Conservation (phyloP, 495 filamentous ascomycete genomes). For the Lasiosphaeria hispida region DNA sequence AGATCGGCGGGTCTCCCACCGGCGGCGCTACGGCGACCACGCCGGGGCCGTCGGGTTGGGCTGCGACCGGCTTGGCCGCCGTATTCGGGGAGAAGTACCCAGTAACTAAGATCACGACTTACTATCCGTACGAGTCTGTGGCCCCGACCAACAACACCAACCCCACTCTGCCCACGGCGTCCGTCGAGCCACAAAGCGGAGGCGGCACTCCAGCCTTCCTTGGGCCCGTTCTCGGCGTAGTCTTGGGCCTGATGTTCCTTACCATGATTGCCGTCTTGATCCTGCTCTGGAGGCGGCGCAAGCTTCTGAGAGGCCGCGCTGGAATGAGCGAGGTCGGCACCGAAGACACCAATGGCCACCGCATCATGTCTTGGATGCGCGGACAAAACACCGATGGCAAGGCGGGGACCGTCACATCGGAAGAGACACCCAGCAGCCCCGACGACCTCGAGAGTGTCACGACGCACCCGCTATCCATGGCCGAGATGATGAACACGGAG, state of each 20-base stretch:
- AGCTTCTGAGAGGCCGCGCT: constrained; percentile 31
- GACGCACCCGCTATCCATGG: constrained; percentile 18
- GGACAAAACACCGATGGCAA: constrained; percentile 38
- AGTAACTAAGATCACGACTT: constrained; percentile 52
- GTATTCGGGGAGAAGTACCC: constrained; percentile 59
- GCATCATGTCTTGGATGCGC: constrained; percentile 47
- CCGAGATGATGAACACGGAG: constrained; percentile 41
- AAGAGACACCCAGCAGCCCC: constrained; percentile 30
- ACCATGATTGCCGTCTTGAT: constrained; percentile 50
- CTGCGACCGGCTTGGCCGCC: constrained; percentile 43
- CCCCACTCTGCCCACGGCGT: constrained; percentile 18
- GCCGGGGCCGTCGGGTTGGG: constrained; percentile 50
- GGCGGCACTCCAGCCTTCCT: constrained; percentile 58
- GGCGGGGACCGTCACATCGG: constrained; percentile 44
- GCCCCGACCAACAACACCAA: constrained; percentile 35
- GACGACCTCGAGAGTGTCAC: constrained; percentile 28
- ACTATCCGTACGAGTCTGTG: constrained; percentile 56
- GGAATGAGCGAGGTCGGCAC: constrained; percentile 42
- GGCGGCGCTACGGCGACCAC: constrained; percentile 60
- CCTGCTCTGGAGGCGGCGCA: constrained; percentile 55
- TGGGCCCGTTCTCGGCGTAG: constrained; percentile 63
- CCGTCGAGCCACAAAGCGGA: constrained; percentile 12
- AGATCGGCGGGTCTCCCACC: constrained; percentile 59
- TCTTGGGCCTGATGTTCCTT: constrained; percentile 61
- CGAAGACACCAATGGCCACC: constrained; percentile 40